Conservation (phyloP, 169 alveolate genomes). For the Plasmodium cynomolgi region DNA sequence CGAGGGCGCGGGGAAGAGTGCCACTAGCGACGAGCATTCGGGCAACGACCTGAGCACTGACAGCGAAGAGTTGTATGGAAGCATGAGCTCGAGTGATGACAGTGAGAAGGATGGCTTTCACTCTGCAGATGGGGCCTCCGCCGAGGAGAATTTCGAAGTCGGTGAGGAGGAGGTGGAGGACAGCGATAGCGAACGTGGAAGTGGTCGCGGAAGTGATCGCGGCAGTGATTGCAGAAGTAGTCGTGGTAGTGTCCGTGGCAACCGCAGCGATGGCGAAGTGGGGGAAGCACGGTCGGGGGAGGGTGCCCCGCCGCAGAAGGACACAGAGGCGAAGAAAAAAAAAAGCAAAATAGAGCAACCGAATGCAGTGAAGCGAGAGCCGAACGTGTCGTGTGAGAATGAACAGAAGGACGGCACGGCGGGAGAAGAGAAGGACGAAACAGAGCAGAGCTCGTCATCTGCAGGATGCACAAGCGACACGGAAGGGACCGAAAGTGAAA, state of each 20-base stretch:
- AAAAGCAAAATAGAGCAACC: not conserved
- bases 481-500: not conserved
- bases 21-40: not conserved
- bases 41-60: not conserved
- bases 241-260: too few species aligned
- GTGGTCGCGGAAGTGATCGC: too few species aligned
- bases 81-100: not conserved
- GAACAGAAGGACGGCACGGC: not conserved
- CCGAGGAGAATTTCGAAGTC: not conserved
- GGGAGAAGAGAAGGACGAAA: not conserved
- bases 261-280: not conserved
- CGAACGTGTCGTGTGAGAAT: not conserved
- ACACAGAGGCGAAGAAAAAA: not conserved
- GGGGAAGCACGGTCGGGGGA: not conserved
- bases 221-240: too few species aligned
- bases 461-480: not conserved
- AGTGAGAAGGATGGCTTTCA: not conserved
- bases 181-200: not conserved
- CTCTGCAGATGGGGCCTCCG: not conserved
- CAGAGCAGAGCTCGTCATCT: not conserved
- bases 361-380: not conserved
- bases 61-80: constrained; percentile 9
- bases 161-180: constrained; percentile 1
- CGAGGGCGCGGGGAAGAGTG: not conserved
- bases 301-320: not conserved